These are phyloP conservation scores for Triticum dicoccoides DNA, from an alignment of 176 grass and related monocot species.

Conservation along the genomic window DNA sequence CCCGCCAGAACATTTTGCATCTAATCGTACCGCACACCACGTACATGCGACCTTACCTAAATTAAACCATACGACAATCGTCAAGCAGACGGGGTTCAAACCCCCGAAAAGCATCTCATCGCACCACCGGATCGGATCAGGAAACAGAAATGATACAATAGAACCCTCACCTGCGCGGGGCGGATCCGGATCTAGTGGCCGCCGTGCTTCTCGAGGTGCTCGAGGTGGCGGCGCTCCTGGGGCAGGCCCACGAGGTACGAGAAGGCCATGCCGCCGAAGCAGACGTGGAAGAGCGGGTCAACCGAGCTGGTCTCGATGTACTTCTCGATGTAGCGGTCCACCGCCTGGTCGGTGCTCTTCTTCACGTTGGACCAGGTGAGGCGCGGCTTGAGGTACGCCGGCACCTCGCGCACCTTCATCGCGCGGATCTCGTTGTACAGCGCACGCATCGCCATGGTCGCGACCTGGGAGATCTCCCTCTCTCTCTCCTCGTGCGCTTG, in stretches of 20 bases:
- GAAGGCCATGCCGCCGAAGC: slow-evolving; percentile 78
- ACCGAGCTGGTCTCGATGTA: slow-evolving; percentile 80
- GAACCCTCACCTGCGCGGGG: not conserved
- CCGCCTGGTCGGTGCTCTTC: slow-evolving; percentile 68
- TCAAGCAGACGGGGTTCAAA: not conserved
- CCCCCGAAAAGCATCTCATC: not conserved
- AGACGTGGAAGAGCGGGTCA: slow-evolving; percentile 72
- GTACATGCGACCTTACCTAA: not conserved
- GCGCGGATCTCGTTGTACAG: slow-evolving; percentile 78
- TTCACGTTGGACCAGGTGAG: slow-evolving; percentile 73
- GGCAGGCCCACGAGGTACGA: slow-evolving; percentile 77
- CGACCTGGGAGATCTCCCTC: not conserved
- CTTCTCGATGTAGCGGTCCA: slow-evolving; percentile 95
- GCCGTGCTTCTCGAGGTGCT: slow-evolving; percentile 68
- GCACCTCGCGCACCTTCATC: slow-evolving; percentile 78
- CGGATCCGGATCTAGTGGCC: slow-evolving; percentile 42
- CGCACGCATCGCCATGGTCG: slow-evolving; percentile 62
- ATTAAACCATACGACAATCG: not conserved
- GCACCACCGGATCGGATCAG: not conserved
- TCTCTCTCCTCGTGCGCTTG: not conserved
- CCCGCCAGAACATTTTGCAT: not conserved
- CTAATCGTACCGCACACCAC: not conserved
- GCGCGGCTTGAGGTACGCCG: slow-evolving; percentile 60
- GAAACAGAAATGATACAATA: not conserved
- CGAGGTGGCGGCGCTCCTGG: slow-evolving; percentile 70